Conservation (phyloP, 805 yeast species). For the Cyberlindnera japonica region DNA sequence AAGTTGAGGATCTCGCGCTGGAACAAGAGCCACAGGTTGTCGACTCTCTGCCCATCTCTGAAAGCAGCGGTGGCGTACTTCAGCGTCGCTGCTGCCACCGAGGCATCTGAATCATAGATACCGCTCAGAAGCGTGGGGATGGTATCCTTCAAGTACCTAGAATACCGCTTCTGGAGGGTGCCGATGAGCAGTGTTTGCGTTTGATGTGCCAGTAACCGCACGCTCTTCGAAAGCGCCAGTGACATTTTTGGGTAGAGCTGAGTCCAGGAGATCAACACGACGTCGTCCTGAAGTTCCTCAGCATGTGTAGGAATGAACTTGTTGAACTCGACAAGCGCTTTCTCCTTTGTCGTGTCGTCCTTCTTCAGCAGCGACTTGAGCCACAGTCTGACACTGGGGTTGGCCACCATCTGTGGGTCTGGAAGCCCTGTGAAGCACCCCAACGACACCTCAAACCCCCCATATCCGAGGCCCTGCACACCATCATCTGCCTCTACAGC, state of each 20-base stretch:
- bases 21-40: constrained; percentile 59
- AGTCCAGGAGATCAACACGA: constrained; percentile 62
- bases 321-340: constrained; percentile 59
- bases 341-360: constrained; percentile 82
- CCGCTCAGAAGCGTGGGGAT: constrained; percentile 76
- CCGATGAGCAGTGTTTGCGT: constrained; percentile 55
- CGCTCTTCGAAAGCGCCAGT: constrained; percentile 62
- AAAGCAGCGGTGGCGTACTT: constrained; percentile 52
- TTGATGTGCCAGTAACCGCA: constrained; percentile 60
- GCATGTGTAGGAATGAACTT: constrained; percentile 26
- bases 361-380: constrained; percentile 75
- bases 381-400: constrained; percentile 53
- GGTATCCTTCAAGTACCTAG: constrained; percentile 65
- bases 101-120: constrained; percentile 61
- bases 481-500: constrained; percentile 12
- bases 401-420: constrained; percentile 50
- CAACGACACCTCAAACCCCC: constrained; percentile 55
- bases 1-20: constrained; percentile 52
- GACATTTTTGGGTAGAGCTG: constrained; percentile 81
- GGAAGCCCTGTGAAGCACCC: constrained; percentile 79
- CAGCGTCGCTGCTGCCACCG: constrained; percentile 50
- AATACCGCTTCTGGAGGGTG: constrained; percentile 49
- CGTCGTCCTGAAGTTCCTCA: constrained; percentile 43
- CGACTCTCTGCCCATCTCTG: constrained; percentile 46
- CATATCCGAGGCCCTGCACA: constrained; percentile 34